Conservation (phyloP, 805 yeast species). For the Cyberlindnera lachancei region DNA sequence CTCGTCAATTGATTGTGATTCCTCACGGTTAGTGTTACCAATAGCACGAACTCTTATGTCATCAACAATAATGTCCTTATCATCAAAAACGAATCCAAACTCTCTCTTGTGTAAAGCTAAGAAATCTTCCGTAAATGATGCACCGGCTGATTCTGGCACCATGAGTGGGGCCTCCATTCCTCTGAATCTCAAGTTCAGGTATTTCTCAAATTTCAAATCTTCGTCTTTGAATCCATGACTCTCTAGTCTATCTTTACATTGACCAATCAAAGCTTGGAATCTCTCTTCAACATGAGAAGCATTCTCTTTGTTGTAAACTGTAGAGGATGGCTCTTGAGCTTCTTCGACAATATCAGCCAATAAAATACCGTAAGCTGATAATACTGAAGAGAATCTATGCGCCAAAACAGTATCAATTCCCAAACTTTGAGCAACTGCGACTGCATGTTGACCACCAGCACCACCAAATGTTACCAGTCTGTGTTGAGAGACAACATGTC, state of each 20-base stretch:
- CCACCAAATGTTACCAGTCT: constrained; percentile 83
- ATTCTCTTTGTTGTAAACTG: constrained; percentile 29
- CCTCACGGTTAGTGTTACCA: constrained; percentile 46
- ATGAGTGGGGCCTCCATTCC: constrained; percentile 89
- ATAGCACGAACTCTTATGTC: constrained; percentile 70
- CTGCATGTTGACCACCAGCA: constrained; percentile 90
- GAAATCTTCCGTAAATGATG: constrained; percentile 38
- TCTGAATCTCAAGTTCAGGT: constrained; percentile 69
- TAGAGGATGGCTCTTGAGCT: constrained; percentile 64
- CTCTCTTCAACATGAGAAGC: constrained; percentile 32
- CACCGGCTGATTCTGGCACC: constrained; percentile 36
- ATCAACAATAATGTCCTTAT: constrained; percentile 55
- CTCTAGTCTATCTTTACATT: constrained; percentile 34
- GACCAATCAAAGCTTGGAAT: constrained; percentile 35
- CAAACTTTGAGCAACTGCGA: constrained; percentile 62
- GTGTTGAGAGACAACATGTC: constrained; percentile 59
- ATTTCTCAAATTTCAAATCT: constrained; percentile 50
- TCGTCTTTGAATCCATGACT: constrained; percentile 47
- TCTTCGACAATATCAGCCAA: constrained; percentile 82
- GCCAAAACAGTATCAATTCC: constrained; percentile 64
- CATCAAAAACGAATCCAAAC: constrained; percentile 60
- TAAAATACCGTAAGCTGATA: constrained; percentile 85
- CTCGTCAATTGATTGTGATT: constrained; percentile 39
- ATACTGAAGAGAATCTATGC: constrained; percentile 75
- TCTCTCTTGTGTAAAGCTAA: constrained; percentile 53